Conservation (phyloP, 106 monocot genomes). For the Agapanthus africanus region DNA sequence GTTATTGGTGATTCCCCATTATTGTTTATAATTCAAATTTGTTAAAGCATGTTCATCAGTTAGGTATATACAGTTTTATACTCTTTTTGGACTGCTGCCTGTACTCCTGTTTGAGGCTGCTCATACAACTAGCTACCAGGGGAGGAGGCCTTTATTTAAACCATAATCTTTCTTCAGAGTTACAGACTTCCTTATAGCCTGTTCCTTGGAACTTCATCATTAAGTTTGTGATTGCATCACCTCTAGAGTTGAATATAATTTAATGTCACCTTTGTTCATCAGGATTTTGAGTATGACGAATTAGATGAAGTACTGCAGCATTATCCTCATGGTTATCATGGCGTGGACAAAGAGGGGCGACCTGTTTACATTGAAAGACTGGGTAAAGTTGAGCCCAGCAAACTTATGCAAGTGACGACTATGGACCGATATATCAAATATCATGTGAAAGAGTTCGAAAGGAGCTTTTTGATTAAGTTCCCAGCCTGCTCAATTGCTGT, state of each 20-base stretch:
- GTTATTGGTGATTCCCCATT: too few relatives aligned
- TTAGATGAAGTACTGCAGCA: constrained; percentile 45
- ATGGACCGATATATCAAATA: constrained; percentile 60
- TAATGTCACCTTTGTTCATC: constrained; percentile 5
- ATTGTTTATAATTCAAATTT: too few relatives aligned
- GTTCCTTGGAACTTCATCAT: background rate
- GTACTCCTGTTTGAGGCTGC: too few relatives aligned
- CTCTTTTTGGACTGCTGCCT: too few relatives aligned
- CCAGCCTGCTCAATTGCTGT: constrained; percentile 64
- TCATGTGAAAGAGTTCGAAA: constrained; percentile 68
- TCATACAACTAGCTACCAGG: too few relatives aligned
- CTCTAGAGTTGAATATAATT: background rate
- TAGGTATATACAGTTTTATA: too few relatives aligned
- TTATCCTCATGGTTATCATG: constrained; percentile 75
- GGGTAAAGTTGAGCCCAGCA: constrained; percentile 58
- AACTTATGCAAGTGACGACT: constrained; percentile 68
- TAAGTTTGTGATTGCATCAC: background rate
- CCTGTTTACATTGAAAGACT: constrained; percentile 68
- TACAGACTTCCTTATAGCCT: background rate
- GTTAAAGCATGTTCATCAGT: too few relatives aligned
- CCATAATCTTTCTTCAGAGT: background rate
- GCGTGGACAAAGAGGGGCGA: constrained; percentile 63
- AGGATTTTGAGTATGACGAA: constrained; percentile 54
- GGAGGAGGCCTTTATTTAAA: background rate
- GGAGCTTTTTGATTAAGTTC: constrained; percentile 46